phyloP scores from a whole-genome alignment of 768 basidiomycete species.

The Serpula lacrymans region DNA sequence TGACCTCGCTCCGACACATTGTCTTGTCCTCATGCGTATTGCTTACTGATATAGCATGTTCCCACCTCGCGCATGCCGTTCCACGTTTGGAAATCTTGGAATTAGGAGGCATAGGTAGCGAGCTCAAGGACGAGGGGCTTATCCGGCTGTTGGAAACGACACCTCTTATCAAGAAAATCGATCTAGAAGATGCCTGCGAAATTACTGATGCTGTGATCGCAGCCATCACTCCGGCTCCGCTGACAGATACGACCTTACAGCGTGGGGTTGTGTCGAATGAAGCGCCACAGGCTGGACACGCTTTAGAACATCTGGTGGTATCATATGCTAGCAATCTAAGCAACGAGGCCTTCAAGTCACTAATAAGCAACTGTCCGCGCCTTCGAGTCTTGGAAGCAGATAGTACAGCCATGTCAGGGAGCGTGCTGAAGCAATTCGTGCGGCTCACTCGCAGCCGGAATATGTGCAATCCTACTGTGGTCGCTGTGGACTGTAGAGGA shows the following conservation, averaged over 20 bases:
- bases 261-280: constrained; percentile 10
- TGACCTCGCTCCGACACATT: constrained; percentile 72
- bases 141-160: constrained; percentile 65
- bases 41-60: constrained; percentile 73
- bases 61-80: constrained; percentile 65
- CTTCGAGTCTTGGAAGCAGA: constrained; percentile 75
- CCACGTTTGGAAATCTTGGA: constrained; percentile 78
- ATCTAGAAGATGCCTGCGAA: constrained; percentile 79
- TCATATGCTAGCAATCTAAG: constrained; percentile 65
- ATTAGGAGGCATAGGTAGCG: constrained; percentile 68
- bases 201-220: constrained; percentile 72
- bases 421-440: constrained; percentile 67
- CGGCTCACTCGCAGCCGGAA: constrained; percentile 46
- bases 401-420: constrained; percentile 65
- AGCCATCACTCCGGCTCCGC: constrained; percentile 50
- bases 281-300: constrained; percentile 54
- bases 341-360: constrained; percentile 57
- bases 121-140: constrained; percentile 72
- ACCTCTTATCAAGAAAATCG: constrained; percentile 68
- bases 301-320: constrained; percentile 67
- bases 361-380: constrained; percentile 61
- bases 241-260: constrained; percentile 6
- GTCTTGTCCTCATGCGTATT: constrained; percentile 66
- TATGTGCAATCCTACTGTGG: constrained; percentile 49
- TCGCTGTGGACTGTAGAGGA: constrained; percentile 74